Conservation (phyloP, 1,284 basidiomycete species). For the Fistulinella cinereoalba region DNA sequence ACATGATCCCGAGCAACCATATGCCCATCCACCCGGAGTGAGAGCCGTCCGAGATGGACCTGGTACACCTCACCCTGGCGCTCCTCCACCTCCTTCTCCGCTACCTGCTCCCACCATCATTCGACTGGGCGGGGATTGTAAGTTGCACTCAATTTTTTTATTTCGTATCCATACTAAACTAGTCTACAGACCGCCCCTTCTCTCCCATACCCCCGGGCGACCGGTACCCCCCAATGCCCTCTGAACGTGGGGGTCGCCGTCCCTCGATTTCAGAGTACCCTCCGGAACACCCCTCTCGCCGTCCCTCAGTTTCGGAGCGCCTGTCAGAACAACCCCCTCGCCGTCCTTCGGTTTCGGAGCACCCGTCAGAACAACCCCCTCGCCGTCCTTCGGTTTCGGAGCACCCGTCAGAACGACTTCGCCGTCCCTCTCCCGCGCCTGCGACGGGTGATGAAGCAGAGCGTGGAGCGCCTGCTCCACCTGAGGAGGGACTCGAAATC, state of each 20-base stretch:
- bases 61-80: background rate
- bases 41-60: conserved; percentile 10
- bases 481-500: background rate
- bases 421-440: background rate
- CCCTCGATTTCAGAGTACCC: background rate
- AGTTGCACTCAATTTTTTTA: conserved; percentile 3
- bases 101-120: conserved; percentile 32
- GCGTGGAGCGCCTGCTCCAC: background rate
- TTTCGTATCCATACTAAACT: conserved; percentile 8
- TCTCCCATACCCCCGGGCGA: conserved; percentile 17
- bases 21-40: conserved; percentile 4
- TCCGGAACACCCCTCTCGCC: background rate
- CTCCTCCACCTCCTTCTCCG: conserved; percentile 1
- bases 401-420: too few species aligned
- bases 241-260: conserved; percentile 4
- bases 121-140: conserved; percentile 28
- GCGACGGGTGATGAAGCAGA: background rate
- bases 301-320: too few species aligned
- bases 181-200: conserved; percentile 13
- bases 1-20: conserved; percentile 13
- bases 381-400: too few species aligned
- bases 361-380: too few species aligned
- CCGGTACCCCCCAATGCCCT: conserved; percentile 10
- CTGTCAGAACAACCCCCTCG: too few species aligned
- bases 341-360: too few species aligned